Base-by-base conservation (phyloP, 371 early-diverging fungal species). In the Apophysomyces ossiformis region DNA sequence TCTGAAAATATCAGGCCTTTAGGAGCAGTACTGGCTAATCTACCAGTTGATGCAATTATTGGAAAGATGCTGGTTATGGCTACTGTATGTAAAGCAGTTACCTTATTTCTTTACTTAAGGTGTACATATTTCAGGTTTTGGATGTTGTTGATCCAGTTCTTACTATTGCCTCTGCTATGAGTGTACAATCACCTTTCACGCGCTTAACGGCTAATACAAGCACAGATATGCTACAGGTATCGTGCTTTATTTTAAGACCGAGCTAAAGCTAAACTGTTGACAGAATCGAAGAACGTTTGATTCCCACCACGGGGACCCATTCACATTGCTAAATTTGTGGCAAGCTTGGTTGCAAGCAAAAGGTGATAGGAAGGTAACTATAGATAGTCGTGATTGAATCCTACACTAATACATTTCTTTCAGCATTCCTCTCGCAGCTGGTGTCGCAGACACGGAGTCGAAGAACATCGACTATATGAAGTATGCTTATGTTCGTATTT, bases 11-110 rank as follows among this genome's bases (percentile, higher is more conserved):
- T 97, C 62, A 95, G 96, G 7, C 87, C 94, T 0, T 81, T 97
- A 7, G 99, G 99, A 4, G 83, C 79, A 18, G 92, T 92, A 38
- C 77, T 99, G 62, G 89, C 93, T 4, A 81, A 89, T 26, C 75
- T 96, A 59, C 97, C 98, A 4, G 89, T 97, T 4, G 94, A 96
- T 74, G 85, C 95, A 0, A 82, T 88, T 45, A 84, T 96, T 37
- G 96, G 94, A 63, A 98, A 96, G 72, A 86, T 97, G 77, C 76
- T 98, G 11, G 76, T 97, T 18, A 69, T 91, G 69, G 88, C 84
- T 1, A 78, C 84, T 37, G 85, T 78, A 73, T 58, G 57, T 18
- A 16, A 21, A 32, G 1, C 9, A 45, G 37, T 16, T 15, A 15
- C 5, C 36, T 62, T 21, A 9, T 15, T 32, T 7, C 12, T 9